Base-by-base conservation (phyloP, 1,284 basidiomycete species). In the Tylopilus sp. region DNA sequence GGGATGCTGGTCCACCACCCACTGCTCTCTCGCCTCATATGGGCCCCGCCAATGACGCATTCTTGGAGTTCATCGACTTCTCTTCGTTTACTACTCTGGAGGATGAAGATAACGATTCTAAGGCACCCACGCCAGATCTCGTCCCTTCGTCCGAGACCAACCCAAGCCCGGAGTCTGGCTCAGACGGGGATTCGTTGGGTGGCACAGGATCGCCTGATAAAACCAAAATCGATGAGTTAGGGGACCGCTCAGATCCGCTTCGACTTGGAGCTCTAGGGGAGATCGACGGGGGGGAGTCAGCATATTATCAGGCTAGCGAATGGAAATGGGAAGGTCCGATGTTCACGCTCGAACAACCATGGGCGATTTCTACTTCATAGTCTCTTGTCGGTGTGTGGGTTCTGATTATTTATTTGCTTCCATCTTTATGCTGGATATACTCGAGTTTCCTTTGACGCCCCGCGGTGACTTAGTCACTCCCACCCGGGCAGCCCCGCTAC, bases 261-360 rank as follows among this genome's bases (percentile, higher is more conserved):
- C 74, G 79, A 39, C 67, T 84, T 29, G 81, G 81, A 39, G 67
- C 76, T 46, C 80, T 79, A 72, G 79, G 79, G 59, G 84, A 86
- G 61, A 80, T 89, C 39, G 85, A 88, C 57, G 85, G 84, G 38
- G 85, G 85, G 41, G 85, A 88, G 70, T 77, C 81, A 21, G 74
- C 80, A 47, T 87, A 84, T 63, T 88, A 79, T 66, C 79, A 83
- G 52, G 55, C 74, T 30, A 74, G 71, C 46, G 74, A 75, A 45
- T 89, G 81, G 81, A 89, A 85, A 69, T 89, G 81, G 80, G 86
- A 87, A 49, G 74, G 75, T 53, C 60, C 74, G 26, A 86, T 88
- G 82, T 67, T 74, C 48, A 66, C 77, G 29, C 62, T 74, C 51
- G 87, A 89, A 6, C 81, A 79, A 61, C 75, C 84, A 21, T 89